These are phyloP conservation scores for Gillenia trifoliata DNA, from an alignment of 306 rosid genomes.

Conservation along the genomic window DNA sequence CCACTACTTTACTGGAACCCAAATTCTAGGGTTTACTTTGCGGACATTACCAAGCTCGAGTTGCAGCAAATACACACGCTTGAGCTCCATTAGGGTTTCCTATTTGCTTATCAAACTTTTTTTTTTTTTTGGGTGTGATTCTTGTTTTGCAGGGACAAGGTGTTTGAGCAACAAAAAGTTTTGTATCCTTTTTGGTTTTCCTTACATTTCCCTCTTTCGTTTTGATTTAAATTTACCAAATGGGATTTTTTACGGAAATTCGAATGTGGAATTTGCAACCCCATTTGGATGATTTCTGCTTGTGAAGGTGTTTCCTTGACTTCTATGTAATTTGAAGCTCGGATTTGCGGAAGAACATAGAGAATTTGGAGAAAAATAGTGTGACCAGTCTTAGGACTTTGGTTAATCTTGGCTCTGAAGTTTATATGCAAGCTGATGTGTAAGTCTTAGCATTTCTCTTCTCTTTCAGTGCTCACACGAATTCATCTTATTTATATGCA, in stretches of 20 bases:
- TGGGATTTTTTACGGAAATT: background rate
- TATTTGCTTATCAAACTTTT: background rate
- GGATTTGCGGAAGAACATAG: conserved; percentile 77
- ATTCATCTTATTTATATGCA: background rate
- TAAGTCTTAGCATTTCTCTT: conserved; percentile 40
- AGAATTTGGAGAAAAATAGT: conserved; percentile 77
- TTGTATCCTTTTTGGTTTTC: conserved; percentile 70
- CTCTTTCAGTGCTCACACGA: background rate
- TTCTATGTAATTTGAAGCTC: conserved; percentile 36
- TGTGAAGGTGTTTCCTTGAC: conserved; percentile 44
- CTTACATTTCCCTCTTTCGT: background rate
- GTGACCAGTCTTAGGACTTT: conserved; percentile 73
- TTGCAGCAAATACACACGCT: background rate
- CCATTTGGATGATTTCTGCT: conserved; percentile 3
- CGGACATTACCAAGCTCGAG: background rate
- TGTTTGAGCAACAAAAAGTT: conserved; percentile 80
- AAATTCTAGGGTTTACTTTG: background rate
- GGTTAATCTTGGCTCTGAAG: conserved; percentile 96
- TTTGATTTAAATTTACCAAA: background rate
- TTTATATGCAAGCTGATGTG: conserved; percentile 91
- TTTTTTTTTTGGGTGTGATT: background rate
- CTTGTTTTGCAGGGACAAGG: conserved; percentile 70
- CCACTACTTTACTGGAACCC: background rate
- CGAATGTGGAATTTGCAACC: background rate
- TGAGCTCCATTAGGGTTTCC: background rate